These are phyloP conservation scores for Neofusicoccum ribis DNA, from an alignment of 2,329 filamentous ascomycete species.

Conservation along the genomic window DNA sequence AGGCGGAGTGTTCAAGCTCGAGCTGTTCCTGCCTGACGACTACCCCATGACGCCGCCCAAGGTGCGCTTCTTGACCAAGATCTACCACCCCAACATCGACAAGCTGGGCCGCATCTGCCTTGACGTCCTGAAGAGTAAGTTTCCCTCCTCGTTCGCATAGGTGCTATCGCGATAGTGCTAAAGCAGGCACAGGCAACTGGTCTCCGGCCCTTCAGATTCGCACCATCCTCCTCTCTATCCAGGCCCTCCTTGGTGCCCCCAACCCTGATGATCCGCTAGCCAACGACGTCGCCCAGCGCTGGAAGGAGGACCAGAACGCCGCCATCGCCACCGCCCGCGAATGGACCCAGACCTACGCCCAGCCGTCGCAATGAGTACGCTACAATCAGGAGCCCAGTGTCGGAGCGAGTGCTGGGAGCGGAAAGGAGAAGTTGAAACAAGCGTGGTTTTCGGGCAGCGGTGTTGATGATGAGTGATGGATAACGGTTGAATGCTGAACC, in stretches of 20 bases:
- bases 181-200: conserved; percentile 78
- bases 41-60: conserved; percentile 99
- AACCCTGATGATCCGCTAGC: conserved; percentile 99
- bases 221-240: conserved; percentile 97
- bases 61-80: conserved; percentile 97
- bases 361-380: conserved; percentile 25
- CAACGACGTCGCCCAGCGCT: conserved; percentile 94
- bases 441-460: not conserved
- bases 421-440: not conserved
- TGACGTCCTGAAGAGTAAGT: conserved; percentile 89
- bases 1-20: conserved; percentile 91
- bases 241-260: conserved; percentile 90
- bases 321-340: conserved; percentile 90
- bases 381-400: not conserved
- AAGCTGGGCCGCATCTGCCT: conserved; percentile 95
- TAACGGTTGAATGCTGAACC: not conserved
- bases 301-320: conserved; percentile 93
- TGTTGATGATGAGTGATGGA: conserved; percentile 15
- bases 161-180: conserved; percentile 18
- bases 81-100: conserved; percentile 99
- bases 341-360: conserved; percentile 84
- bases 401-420: not conserved
- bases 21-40: conserved; percentile 96
- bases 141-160: not conserved
- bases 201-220: conserved; percentile 96